phyloP scores from a whole-genome alignment of 2,329 filamentous ascomycete species.

The Verticillium isaacii region DNA sequence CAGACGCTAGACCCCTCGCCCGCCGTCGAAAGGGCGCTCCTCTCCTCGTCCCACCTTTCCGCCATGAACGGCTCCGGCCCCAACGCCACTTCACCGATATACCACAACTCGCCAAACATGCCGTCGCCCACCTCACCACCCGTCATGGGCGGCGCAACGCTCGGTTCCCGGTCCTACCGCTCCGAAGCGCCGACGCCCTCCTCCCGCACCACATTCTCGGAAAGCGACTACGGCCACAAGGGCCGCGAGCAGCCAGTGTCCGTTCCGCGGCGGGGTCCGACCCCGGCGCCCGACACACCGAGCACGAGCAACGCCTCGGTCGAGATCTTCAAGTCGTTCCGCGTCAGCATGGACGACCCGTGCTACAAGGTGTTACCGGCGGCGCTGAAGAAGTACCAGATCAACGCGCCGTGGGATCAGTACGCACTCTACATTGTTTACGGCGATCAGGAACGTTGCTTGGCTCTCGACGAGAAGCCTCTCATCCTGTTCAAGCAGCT shows the following conservation, averaged over 20 bases:
- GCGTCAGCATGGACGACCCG: constrained; percentile 95
- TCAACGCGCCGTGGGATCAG: constrained; percentile 94
- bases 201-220: constrained; percentile 48
- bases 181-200: constrained; percentile 49
- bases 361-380: constrained; percentile 96
- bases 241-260: constrained; percentile 27
- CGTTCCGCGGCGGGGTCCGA: constrained; percentile 54
- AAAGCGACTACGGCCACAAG: constrained; percentile 19
- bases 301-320: constrained; percentile 58
- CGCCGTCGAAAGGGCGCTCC: constrained; percentile 61
- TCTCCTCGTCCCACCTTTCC: constrained; percentile 65
- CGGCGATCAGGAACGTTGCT: constrained; percentile 92
- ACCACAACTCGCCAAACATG: constrained; percentile 60
- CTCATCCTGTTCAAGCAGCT: constrained; percentile 96
- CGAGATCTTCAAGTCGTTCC: constrained; percentile 98
- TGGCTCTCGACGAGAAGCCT: constrained; percentile 88
- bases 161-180: constrained; percentile 58
- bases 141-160: constrained; percentile 47
- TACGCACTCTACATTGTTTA: constrained; percentile 98
- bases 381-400: constrained; percentile 95
- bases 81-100: constrained; percentile 44
- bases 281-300: constrained; percentile 58
- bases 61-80: constrained; percentile 63
- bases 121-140: constrained; percentile 67
- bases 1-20: constrained; percentile 64